A percentile compares a stretch with the other conserved stretches of the same genome.
phyloP scores from a whole-genome alignment of 2,329 filamentous ascomycete genomes.

The Metarhizium brunneum region DNA sequence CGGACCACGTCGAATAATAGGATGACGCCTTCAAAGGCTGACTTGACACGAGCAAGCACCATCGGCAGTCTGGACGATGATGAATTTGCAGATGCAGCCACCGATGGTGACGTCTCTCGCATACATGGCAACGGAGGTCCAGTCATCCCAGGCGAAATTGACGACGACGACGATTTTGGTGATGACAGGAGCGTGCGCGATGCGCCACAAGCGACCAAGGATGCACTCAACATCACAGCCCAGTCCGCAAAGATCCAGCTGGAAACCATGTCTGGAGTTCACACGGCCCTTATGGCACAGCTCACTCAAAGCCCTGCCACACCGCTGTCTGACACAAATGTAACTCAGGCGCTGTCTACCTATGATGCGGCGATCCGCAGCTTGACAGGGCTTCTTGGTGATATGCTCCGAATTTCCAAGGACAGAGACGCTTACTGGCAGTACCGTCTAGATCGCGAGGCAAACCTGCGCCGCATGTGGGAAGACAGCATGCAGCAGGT shows the following conservation, averaged over 20 bases:
- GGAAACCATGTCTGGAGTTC: conserved; percentile 80
- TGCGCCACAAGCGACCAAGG: conserved; percentile 65
- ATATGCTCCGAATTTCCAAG: conserved; percentile 82
- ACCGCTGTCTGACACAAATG: conserved; percentile 65
- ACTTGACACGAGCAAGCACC: conserved; percentile 31
- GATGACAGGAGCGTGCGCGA: conserved; percentile 72
- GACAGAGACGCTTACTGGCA: conserved; percentile 97
- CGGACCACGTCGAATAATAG: conserved; percentile 18
- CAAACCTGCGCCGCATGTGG: conserved; percentile 90
- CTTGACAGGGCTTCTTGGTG: conserved; percentile 72
- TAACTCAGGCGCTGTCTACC: conserved; percentile 68
- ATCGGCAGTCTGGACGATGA: conserved; percentile 43
- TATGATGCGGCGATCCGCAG: conserved; percentile 88
- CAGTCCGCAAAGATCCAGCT: conserved; percentile 91
- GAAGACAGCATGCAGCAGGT: conserved; percentile 98
- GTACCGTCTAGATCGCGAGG: conserved; percentile 83
- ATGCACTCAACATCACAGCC: conserved; percentile 93
- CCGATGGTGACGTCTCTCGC: conserved; percentile 32
- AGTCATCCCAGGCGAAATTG: conserved; percentile 29
- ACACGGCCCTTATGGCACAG: conserved; percentile 69
- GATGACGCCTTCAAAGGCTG: conserved; percentile 23
- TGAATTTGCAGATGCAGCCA: conserved; percentile 38
- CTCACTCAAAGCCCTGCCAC: conserved; percentile 55
- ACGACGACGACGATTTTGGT: conserved; percentile 65
- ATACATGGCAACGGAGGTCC: conserved; percentile 25